Evolutionary conservation across 169 alveolate species (phyloP).

Genomic region (Pseudocohnilembus persalinus): DNA sequence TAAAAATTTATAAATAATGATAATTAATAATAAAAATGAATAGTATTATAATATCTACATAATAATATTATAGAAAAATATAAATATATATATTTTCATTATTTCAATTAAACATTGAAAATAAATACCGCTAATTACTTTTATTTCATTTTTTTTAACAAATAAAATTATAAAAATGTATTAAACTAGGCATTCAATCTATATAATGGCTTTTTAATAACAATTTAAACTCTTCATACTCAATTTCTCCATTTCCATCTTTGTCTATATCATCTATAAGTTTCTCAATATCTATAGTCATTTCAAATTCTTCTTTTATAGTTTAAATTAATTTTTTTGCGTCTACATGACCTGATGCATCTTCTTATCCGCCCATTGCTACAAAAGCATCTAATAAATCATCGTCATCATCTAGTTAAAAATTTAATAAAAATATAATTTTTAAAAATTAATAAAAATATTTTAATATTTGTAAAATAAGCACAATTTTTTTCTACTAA

Average conservation of each 20-base stretch:
- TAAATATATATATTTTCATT: no score
- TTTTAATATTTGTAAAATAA: not conserved
- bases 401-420: conserved; percentile 38
- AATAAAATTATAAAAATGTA: no score
- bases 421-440: not conserved
- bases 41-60: no score
- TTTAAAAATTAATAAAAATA: no score
- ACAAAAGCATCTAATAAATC: conserved; percentile 71
- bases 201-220: conserved; percentile 38
- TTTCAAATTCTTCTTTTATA: conserved; percentile 63
- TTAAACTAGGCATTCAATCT: no score
- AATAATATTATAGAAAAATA: no score
- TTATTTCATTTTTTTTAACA: no score
- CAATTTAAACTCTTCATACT: conserved; percentile 62
- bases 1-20: no score
- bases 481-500: not conserved
- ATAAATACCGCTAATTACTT: no score
- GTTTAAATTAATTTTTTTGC: conserved; percentile 56
- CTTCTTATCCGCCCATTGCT: conserved; percentile 71
- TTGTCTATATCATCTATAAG: conserved; percentile 66
- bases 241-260: conserved; percentile 76
- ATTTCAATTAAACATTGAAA: no score
- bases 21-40: no score
- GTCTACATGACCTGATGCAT: conserved; percentile 61
- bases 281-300: conserved; percentile 68